Conservation (phyloP, 805 yeast genomes). For the Cyberlindnera japonica region DNA sequence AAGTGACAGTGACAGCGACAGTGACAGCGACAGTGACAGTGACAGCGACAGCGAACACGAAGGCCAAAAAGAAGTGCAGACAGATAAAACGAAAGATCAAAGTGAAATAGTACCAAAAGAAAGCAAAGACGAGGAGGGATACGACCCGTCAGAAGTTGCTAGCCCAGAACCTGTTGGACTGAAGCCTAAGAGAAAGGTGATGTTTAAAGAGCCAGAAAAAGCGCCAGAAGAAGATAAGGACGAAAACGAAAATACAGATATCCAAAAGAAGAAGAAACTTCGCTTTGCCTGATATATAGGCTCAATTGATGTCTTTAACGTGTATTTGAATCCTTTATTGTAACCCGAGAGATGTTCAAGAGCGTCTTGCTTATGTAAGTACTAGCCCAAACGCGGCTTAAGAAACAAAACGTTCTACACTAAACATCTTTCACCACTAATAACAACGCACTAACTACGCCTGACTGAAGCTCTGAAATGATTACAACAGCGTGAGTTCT, state of each 20-base stretch:
- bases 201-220: background rate
- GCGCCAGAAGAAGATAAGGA: background rate
- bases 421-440: too few relatives aligned
- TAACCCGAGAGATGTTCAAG: too few relatives aligned
- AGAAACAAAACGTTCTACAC: too few relatives aligned
- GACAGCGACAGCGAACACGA: slow-evolving; percentile 16
- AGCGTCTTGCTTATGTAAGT: too few relatives aligned
- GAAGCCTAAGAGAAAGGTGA: background rate
- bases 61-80: slow-evolving; percentile 9
- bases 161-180: background rate
- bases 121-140: background rate
- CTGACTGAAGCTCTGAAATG: too few relatives aligned
- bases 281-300: slow-evolving; percentile 14
- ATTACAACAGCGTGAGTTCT: slow-evolving; percentile 1
- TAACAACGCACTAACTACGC: too few relatives aligned
- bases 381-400: too few relatives aligned
- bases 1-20: slow-evolving; percentile 9
- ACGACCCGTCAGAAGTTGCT: background rate
- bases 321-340: too few relatives aligned
- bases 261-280: slow-evolving; percentile 9
- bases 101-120: too few relatives aligned
- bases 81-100: slow-evolving; percentile 4
- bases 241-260: background rate
- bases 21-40: slow-evolving; percentile 6
- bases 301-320: too few relatives aligned